Base-by-base conservation (phyloP, 768 basidiomycete genomes). In the Tricholoma sp. region DNA sequence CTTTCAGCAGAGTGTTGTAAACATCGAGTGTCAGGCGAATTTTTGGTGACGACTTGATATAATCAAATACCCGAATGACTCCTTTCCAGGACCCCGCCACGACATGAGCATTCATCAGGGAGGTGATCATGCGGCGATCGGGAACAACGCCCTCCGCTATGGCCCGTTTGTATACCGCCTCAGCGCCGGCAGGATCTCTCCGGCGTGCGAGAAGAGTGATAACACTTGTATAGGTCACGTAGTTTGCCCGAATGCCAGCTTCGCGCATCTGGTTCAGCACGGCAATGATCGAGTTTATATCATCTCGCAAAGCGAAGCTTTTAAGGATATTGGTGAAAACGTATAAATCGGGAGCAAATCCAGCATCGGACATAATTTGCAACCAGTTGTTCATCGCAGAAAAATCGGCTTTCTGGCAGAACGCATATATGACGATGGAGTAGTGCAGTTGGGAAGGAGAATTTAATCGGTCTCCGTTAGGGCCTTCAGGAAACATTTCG, bases 81-180 rank as follows among this genome's bases (percentile, higher is more conserved):
- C 85, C 85, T 45, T 73, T 68, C 91, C 92, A 97, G 10, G 86
- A 84, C 1, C 88, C 90, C 1, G 84, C 79, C 64, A 90, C 84
- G 50, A 91, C 87, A 64, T 94, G 83, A 0, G 88, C 92, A 62
- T 90, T 83, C 84, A 98, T 85, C 50, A 96, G 68, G 6, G 87
- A 72, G 12, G 82, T 79, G 60, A 86, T 74, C 85, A 92, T 86
- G 37, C 67, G 72, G 34, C 76, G 74, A 66, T 90, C 85, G 2
- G 88, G 88, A 13, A 70, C 67, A 54, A 92, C 64, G 13, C 84
- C 85, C 37, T 86, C 83, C 13, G 69, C 64, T 45, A 91, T 49
- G 0, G 89, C 89, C 42, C 77, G 80, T 68, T 80, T 74, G 72
- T 84, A 91, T 50, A 90, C 68, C 10, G 76, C 75, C 64, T 90